Conservation (phyloP, 179 eudicot species). For the Sideroxylon spinosum region DNA sequence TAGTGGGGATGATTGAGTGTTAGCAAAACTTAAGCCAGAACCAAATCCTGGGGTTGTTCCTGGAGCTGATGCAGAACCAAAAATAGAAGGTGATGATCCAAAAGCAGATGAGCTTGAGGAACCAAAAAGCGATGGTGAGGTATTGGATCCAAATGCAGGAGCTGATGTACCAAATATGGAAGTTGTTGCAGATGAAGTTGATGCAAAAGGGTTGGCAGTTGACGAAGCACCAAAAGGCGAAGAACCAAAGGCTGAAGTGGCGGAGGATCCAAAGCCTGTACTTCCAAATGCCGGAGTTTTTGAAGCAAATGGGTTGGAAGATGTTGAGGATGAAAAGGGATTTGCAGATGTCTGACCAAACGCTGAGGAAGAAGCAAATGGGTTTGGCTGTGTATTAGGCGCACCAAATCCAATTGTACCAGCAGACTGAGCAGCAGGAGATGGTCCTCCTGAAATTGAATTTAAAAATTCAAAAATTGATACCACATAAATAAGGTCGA, state of each 20-base stretch:
- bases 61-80: slow-evolving; percentile 55
- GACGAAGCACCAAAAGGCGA: slow-evolving; percentile 44
- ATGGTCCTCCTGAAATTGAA: slow-evolving; percentile 68
- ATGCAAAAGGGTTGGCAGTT: slow-evolving; percentile 56
- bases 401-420: slow-evolving; percentile 49
- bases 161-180: slow-evolving; percentile 55
- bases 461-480: neutral
- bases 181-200: slow-evolving; percentile 51
- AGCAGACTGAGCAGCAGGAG: slow-evolving; percentile 74
- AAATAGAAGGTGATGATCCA: slow-evolving; percentile 53
- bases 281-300: slow-evolving; percentile 50
- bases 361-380: slow-evolving; percentile 47
- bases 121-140: slow-evolving; percentile 62
- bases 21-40: slow-evolving; percentile 54
- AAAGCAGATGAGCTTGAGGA: slow-evolving; percentile 51
- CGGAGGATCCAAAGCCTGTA: slow-evolving; percentile 51
- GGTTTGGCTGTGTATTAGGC: slow-evolving; percentile 45
- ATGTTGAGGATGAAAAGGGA: slow-evolving; percentile 60
- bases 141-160: slow-evolving; percentile 57
- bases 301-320: slow-evolving; percentile 64
- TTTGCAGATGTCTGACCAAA: slow-evolving; percentile 68
- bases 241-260: slow-evolving; percentile 54
- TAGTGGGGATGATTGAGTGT: slow-evolving; percentile 61
- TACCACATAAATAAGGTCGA: neutral
- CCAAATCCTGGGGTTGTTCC: slow-evolving; percentile 57